Percentiles rank a stretch among this genome's conserved stretches.
These are phyloP conservation scores for Baffinella frigidus DNA, from an alignment of 208 protist species.

Conservation along the genomic window DNA sequence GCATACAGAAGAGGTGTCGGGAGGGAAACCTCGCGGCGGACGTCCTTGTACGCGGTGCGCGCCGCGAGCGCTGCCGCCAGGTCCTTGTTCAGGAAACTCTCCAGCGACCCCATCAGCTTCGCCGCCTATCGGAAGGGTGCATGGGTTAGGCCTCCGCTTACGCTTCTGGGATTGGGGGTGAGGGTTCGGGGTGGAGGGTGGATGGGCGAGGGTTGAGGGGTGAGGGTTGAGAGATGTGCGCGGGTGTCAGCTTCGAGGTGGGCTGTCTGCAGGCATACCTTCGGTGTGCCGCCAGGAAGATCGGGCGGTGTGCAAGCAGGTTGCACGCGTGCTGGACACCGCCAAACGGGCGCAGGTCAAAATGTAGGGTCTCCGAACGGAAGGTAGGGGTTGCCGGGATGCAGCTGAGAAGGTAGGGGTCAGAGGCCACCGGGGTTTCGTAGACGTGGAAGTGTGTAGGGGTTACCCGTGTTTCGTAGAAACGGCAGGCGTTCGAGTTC, in stretches of 20 bases:
- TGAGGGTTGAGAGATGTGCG: background rate
- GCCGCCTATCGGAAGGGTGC: too few relatives aligned
- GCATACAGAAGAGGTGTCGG: too few relatives aligned
- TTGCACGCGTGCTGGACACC: too few relatives aligned
- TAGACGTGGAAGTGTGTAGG: too few relatives aligned
- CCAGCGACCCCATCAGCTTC: background rate
- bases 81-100: background rate
- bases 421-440: too few relatives aligned
- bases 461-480: background rate
- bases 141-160: background rate
- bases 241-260: background rate
- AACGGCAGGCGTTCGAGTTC: background rate
- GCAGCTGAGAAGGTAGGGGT: too few relatives aligned
- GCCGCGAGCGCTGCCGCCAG: background rate
- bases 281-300: background rate
- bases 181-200: background rate
- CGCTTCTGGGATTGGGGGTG: background rate
- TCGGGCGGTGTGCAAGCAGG: background rate
- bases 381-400: too few relatives aligned
- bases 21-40: background rate
- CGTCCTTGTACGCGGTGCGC: conserved; percentile 1
- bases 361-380: too few relatives aligned
- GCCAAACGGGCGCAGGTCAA: too few relatives aligned
- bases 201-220: background rate
- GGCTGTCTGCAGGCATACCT: background rate